phyloP scores from a whole-genome alignment of 805 yeast genomes.

The Grigorovia humatica region DNA sequence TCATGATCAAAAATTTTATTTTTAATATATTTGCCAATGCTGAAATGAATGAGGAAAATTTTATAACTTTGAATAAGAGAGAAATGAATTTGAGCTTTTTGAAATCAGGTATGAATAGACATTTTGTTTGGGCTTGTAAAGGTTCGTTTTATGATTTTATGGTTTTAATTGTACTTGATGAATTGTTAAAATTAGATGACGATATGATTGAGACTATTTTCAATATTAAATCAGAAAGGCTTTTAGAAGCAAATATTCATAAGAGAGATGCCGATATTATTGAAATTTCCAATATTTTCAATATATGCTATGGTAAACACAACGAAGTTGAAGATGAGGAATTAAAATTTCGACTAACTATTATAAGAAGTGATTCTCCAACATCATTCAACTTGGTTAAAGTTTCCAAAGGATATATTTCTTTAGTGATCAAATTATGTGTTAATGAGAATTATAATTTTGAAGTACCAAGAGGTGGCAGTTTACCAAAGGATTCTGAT shows the following conservation, averaged over 20 bases:
- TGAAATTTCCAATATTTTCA: constrained; percentile 15
- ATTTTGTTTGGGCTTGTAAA: constrained; percentile 24
- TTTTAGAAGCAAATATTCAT: constrained; percentile 1
- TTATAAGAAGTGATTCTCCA: constrained; percentile 11
- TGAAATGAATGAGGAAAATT: not conserved
- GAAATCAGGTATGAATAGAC: constrained; percentile 25
- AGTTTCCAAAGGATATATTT: constrained; percentile 7
- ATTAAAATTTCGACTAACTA: constrained; percentile 14
- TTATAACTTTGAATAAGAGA: constrained; percentile 1
- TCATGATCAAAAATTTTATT: constrained; percentile 20
- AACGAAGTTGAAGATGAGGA: constrained; percentile 3
- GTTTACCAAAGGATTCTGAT: constrained; percentile 7
- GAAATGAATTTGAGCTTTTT: constrained; percentile 13
- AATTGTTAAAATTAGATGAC: constrained; percentile 16
- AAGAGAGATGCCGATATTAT: constrained; percentile 12
- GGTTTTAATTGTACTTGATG: constrained; percentile 17
- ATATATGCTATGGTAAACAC: constrained; percentile 10
- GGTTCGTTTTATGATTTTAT: constrained; percentile 20
- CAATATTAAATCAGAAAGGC: constrained; percentile 13
- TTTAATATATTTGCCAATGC: constrained; percentile 7
- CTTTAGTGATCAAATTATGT: constrained; percentile 14
- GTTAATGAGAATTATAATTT: constrained; percentile 8
- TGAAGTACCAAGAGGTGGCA: constrained; percentile 1
- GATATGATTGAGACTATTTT: constrained; percentile 17
- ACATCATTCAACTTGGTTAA: constrained; percentile 12